Evolutionary conservation across 345 rosid genomes (phyloP), one percentile per base, ranked within the genome.

Genomic region (Boechera divaricarpa): DNA sequence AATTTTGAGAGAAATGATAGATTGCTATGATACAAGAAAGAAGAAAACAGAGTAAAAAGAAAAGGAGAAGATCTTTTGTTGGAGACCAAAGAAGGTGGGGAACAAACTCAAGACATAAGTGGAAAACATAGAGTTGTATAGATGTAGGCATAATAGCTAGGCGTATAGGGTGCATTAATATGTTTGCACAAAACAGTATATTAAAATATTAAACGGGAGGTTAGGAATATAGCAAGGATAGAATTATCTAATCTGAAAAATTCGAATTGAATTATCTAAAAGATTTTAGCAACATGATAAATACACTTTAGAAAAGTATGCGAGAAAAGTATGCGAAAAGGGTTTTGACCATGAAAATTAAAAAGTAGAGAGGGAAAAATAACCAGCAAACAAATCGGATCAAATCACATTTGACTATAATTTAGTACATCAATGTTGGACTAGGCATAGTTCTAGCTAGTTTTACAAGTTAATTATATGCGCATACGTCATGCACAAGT

Each of bases 51-150:
- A 42, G 54, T 13, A 51, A 39, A 16, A 18, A 49, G 8, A 52
- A 72, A 72, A 58, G 77, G 69, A 72, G 73, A 59, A 61, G 78
- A 60, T 33, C 78, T 79, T 79, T 79, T 79, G 64, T 73, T 79
- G 82, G 82, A 79, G 82, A 79, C 78, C 82, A 79, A 44, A 79
- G 74, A 79, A 79, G 82, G 70, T 79, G 82, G 82, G 82, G 82
- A 79, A 79, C 82, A 79, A 69, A 78, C 81, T 72, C 73, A 24
- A 72, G 77, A 78, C 81, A 78, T 66, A 65, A 72, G 82, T 79
- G 82, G 82, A 79, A 73, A 79, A 79, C 78, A 67, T 63, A 79
- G 74, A 78, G 81, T 60, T 79, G 82, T 79, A 61, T 78, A 33
- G 70, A 73, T 55, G 82, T 73, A 73, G 74, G 74, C 55, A 57